Base-by-base conservation (phyloP, 306 rosid genomes). In the Medicago arabica region DNA sequence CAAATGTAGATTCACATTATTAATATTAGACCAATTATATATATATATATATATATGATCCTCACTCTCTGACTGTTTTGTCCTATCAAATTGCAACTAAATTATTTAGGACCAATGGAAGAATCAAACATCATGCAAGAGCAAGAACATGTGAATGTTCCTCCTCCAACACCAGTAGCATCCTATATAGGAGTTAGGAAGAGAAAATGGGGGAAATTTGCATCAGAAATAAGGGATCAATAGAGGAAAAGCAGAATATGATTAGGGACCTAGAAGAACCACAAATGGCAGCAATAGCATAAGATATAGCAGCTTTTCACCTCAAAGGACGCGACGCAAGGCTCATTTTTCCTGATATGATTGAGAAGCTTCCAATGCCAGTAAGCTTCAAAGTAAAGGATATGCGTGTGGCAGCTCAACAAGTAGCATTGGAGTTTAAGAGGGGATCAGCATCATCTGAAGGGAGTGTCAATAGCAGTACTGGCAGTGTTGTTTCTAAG, bases 151-250 rank as follows among this genome's bases (percentile, higher is more conserved):
- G n/a, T n/a, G n/a, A n/a, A n/a, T n/a, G n/a, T n/a, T n/a, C n/a
- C n/a, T n/a, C n/a, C n/a, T n/a, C n/a, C n/a, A n/a, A n/a, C n/a
- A n/a, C n/a, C n/a, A n/a, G n/a, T n/a, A n/a, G n/a, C n/a, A n/a
- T n/a, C n/a, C n/a, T n/a, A n/a, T n/a, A n/a, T n/a, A 10, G 98
- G 98, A 6, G 98, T 93, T 11, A 84, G 98, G 1, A 87, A 88
- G 84, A 69, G 98, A 39, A 93, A 91, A 72, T 94, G 98, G 98
- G 98, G 98, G 0, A 94, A 94, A 82, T 94, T 96, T 91, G 97
- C 91, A 38, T 94, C 94, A 19, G 98, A 94, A 82, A 89, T 94
- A 51, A 85, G 98, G 0, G 95, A 90, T 19, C 98, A 97, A 1
- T 91, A 95, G 2, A 89, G 83, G 84, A 94, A 94, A 49, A 87